Conservation (phyloP, 768 basidiomycete genomes). For the Cystobasidium tubakii region DNA sequence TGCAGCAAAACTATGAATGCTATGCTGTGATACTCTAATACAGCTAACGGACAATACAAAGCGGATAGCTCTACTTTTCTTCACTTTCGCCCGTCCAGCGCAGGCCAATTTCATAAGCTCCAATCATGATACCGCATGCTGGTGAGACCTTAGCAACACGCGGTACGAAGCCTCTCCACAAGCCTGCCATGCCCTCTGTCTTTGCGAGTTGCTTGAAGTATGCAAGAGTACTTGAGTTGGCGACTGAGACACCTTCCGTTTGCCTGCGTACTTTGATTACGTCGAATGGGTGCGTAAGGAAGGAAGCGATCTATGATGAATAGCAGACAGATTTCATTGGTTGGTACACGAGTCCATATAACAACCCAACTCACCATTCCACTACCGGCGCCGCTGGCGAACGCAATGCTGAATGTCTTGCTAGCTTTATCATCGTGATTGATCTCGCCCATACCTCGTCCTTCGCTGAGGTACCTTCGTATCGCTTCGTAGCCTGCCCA, state of each 20-base stretch:
- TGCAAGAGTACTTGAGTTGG: conserved; percentile 54
- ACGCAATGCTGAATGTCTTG: conserved; percentile 56
- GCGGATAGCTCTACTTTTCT: too few species aligned
- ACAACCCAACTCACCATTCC: conserved; percentile 65
- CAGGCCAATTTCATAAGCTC: conserved; percentile 37
- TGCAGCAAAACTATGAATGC: not conserved
- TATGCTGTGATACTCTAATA: not conserved
- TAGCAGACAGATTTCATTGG: too few species aligned
- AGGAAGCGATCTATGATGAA: conserved; percentile 58
- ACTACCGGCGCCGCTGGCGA: conserved; percentile 81
- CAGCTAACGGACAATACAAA: too few species aligned
- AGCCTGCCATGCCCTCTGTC: conserved; percentile 68
- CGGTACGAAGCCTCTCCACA: conserved; percentile 79
- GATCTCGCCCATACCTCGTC: conserved; percentile 52
- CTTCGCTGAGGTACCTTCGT: conserved; percentile 58
- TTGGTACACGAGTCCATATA: too few species aligned
- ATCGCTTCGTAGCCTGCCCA: conserved; percentile 90
- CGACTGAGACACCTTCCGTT: conserved; percentile 33
- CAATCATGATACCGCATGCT: conserved; percentile 97
- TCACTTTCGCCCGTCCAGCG: conserved; percentile 32
- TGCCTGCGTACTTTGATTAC: conserved; percentile 93
- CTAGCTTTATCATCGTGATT: conserved; percentile 56
- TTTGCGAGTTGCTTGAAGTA: conserved; percentile 65
- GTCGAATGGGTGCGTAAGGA: conserved; percentile 90
- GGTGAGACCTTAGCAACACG: conserved; percentile 93